These are phyloP conservation scores for Suhomyces guaymorum DNA, from an alignment of 1,139 yeast genomes.

Conservation along the genomic window DNA sequence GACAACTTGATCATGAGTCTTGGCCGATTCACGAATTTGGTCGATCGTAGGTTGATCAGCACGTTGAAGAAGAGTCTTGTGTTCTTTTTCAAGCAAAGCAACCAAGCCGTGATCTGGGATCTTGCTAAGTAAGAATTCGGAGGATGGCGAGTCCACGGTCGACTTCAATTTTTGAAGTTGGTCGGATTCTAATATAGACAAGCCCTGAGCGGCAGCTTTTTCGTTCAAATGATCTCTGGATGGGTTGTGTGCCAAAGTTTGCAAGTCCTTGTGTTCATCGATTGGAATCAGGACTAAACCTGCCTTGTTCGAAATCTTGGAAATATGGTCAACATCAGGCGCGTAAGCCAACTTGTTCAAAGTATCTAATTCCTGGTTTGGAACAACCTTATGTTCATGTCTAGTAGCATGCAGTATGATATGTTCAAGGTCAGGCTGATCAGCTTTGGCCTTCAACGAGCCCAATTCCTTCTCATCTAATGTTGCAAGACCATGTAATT, in stretches of 20 bases:
- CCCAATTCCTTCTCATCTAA: constrained; percentile 23
- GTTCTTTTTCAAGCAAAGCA: constrained; percentile 17
- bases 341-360: constrained; percentile 18
- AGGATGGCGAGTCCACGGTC: constrained; percentile 13
- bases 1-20: constrained; percentile 23
- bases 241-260: constrained; percentile 6
- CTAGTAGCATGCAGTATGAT: constrained; percentile 12
- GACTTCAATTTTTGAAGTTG: constrained; percentile 19
- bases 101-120: constrained; percentile 14
- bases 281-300: constrained; percentile 12
- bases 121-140: constrained; percentile 16
- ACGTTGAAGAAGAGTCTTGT: constrained; percentile 12
- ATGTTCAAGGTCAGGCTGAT: constrained; percentile 14
- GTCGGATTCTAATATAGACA: constrained; percentile 11
- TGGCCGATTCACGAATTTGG: neutral
- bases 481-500: constrained; percentile 18
- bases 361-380: constrained; percentile 14
- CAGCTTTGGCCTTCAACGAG: constrained; percentile 14
- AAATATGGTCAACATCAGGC: constrained; percentile 31
- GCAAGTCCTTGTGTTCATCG: constrained; percentile 21
- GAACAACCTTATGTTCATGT: constrained; percentile 16
- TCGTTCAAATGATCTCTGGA: constrained; percentile 3
- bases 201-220: constrained; percentile 25
- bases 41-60: constrained; percentile 12
- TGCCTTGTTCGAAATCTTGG: constrained; percentile 14